Evolutionary conservation across 805 yeast genomes (phyloP), one percentile per base, ranked within the genome.

Genomic region (Schizosaccharomyces osmophilus): DNA sequence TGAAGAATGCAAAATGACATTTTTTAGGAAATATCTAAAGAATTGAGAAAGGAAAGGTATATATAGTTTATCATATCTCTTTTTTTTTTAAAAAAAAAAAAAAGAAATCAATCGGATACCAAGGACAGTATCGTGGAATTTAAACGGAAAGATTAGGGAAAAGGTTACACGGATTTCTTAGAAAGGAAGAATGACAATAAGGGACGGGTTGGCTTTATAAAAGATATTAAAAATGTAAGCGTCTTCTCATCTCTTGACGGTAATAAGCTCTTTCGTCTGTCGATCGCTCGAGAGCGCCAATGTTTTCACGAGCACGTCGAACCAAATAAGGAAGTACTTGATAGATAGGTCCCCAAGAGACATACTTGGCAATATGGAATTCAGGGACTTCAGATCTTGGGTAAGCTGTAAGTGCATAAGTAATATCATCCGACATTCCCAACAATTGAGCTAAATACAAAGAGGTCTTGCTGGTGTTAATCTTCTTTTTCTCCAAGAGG

Each of bases 391-490:
- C 42, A 22, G 11, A 5, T 17, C 58, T 15, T 29, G 17, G 60
- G 32, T 15, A 31, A 41, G 8, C 1, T 11, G 22, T 24, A 6
- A 59, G 22, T 5, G 54, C 48, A 17, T 59, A 41, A 24, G 61
- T 59, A 9, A 59, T 39, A 19, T 59, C 61, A 41, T 59, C 61
- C 2, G 54, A 15, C 61, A 59, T 59, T 17, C 61, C 61, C 48
- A 32, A 39, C 15, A 59, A 42, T 43, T 59, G 61, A 17, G 61
- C 61, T 15, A 59, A 6, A 8, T 26, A 36, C 24, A 59, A n/a
- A 24, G 54, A 31, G 41, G 55, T 22, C 13, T 43, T 19, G 36
- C 24, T 59, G 1, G 19, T 15, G 8, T 55, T 19, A 31, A n/a
- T 22, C 29, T 19, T 26, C 9, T 29, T 55, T 6, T 11, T 22